Evolutionary conservation across 768 basidiomycete species (phyloP).

Genomic region (Tulasnella sp.): DNA sequence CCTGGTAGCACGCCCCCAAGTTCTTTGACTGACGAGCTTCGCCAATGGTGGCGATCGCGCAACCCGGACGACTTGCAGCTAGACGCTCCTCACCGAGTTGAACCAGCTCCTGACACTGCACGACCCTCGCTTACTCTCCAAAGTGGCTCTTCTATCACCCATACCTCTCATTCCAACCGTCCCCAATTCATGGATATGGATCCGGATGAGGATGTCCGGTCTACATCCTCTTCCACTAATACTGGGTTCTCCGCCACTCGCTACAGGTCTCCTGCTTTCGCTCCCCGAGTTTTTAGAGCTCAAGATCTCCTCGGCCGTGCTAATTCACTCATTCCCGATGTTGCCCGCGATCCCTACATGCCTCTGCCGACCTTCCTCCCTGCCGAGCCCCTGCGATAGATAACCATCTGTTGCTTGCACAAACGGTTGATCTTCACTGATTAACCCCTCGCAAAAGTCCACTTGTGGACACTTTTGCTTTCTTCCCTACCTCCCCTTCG

Average conservation of each 20-base stretch:
- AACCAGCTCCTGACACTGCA: not conserved
- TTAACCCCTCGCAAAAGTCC: too few relatives aligned
- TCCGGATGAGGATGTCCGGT: slow-evolving; percentile 4
- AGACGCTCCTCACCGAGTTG: not conserved
- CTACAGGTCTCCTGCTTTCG: not conserved
- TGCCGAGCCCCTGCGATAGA: too few relatives aligned
- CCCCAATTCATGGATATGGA: not conserved
- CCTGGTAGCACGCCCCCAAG: not conserved
- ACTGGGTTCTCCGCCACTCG: not conserved
- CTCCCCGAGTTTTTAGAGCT: not conserved
- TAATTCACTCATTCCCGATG: not conserved
- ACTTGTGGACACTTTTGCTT: too few relatives aligned
- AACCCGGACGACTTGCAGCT: not conserved
- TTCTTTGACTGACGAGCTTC: not conserved
- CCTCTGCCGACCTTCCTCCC: too few relatives aligned
- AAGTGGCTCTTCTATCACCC: not conserved
- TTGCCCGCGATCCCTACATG: too few relatives aligned
- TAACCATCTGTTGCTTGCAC: too few relatives aligned
- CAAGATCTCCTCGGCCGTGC: not conserved
- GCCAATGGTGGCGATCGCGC: not conserved
- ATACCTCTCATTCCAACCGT: slow-evolving; percentile 1
- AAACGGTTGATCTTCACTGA: too few relatives aligned
- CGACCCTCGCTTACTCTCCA: too few relatives aligned
- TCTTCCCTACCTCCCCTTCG: too few relatives aligned
- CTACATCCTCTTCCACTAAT: not conserved